Conservation (phyloP, 257 asterid genomes). For the Scutellaria minor region DNA sequence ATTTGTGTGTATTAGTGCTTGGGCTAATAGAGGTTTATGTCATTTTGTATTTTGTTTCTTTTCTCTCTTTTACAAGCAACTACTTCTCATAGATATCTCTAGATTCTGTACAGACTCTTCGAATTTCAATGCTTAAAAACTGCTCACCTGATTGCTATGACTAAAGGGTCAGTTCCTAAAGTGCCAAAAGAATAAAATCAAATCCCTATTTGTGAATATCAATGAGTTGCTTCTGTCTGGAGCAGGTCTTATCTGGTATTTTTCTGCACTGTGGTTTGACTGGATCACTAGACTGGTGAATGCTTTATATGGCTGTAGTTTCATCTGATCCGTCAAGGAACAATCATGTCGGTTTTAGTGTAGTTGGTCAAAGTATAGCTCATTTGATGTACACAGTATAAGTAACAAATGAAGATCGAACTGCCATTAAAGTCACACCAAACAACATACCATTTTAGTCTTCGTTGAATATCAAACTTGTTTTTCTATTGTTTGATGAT, state of each 20-base stretch:
- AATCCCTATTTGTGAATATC: neutral
- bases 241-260: constrained; percentile 3
- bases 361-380: neutral
- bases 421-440: no score
- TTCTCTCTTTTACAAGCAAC: neutral
- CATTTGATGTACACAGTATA: neutral
- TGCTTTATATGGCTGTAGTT: constrained; percentile 8
- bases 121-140: neutral
- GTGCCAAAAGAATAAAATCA: neutral
- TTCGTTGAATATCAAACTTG: no score
- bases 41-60: neutral
- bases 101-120: neutral
- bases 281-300: neutral
- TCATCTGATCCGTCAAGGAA: neutral
- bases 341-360: neutral
- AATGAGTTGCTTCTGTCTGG: constrained; percentile 8
- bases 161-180: neutral
- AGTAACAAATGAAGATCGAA: no score
- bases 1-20: neutral
- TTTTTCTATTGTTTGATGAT: no score
- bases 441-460: no score
- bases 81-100: neutral
- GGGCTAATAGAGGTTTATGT: constrained; percentile 5
- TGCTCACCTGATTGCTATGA: neutral
- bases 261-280: neutral